phyloP scores from a whole-genome alignment of 2,329 filamentous ascomycete genomes.

The Chrysoporthe cubensis region DNA sequence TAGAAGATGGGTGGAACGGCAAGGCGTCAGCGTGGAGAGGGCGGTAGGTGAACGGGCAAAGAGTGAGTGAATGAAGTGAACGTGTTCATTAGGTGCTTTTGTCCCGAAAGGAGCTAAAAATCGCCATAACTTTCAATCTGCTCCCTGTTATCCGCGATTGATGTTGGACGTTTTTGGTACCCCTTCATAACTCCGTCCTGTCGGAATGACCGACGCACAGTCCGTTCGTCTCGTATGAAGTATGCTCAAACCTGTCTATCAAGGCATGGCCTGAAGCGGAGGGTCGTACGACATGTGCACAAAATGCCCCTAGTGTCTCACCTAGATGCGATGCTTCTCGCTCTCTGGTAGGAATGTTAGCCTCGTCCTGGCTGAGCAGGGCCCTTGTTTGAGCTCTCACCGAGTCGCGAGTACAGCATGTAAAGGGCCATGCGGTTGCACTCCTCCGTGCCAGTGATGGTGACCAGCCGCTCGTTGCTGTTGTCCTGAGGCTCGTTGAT shows the following conservation, averaged over 20 bases:
- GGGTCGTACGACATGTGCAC: not conserved
- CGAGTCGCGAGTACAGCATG: slow-evolving; percentile 97
- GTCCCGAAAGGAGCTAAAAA: slow-evolving; percentile 23
- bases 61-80: slow-evolving; percentile 24
- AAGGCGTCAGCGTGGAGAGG: slow-evolving; percentile 11
- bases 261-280: not conserved
- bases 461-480: slow-evolving; percentile 96
- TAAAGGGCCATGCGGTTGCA: slow-evolving; percentile 99
- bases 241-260: slow-evolving; percentile 25
- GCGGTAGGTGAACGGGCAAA: slow-evolving; percentile 14
- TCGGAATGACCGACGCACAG: slow-evolving; percentile 19
- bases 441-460: slow-evolving; percentile 95
- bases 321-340: slow-evolving; percentile 73
- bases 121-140: slow-evolving; percentile 18
- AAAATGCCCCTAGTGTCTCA: not conserved
- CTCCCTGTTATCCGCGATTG: slow-evolving; percentile 14
- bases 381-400: slow-evolving; percentile 54
- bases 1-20: not conserved
- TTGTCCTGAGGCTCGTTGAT: slow-evolving; percentile 99
- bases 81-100: slow-evolving; percentile 27
- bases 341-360: slow-evolving; percentile 57
- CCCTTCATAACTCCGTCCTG: slow-evolving; percentile 25
- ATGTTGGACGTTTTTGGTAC: slow-evolving; percentile 17
- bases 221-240: slow-evolving; percentile 20
- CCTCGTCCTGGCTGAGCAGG: slow-evolving; percentile 20